Conservation (phyloP, 2,329 filamentous ascomycete genomes). For the Rutstroemia sp. region DNA sequence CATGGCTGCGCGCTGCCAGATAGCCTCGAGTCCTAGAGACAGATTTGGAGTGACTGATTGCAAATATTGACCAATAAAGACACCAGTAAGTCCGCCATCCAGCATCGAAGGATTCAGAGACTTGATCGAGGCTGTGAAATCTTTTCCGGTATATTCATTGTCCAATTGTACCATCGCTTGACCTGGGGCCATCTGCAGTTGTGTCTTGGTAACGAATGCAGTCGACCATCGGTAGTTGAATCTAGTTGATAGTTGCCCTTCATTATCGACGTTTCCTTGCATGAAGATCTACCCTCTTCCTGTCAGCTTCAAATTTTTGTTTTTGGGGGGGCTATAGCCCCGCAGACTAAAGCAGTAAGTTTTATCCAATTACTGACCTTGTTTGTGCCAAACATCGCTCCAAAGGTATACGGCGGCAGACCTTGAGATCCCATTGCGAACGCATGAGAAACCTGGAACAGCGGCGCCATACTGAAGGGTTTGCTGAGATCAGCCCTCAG, state of each 20-base stretch:
- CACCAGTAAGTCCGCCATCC: slow-evolving; percentile 87
- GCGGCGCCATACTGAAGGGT: slow-evolving; percentile 83
- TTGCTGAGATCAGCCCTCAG: slow-evolving; percentile 95
- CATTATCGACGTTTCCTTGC: slow-evolving; percentile 92
- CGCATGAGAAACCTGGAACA: slow-evolving; percentile 97
- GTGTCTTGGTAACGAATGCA: slow-evolving; percentile 76
- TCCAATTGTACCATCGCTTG: slow-evolving; percentile 86
- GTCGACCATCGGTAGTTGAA: slow-evolving; percentile 89
- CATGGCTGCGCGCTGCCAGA: slow-evolving; percentile 84
- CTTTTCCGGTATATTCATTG: slow-evolving; percentile 87
- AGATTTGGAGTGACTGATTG: slow-evolving; percentile 86
- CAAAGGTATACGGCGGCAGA: slow-evolving; percentile 90
- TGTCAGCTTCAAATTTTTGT: slow-evolving; percentile 14
- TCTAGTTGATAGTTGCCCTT: slow-evolving; percentile 76
- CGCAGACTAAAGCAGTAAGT: not conserved
- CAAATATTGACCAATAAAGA: slow-evolving; percentile 92
- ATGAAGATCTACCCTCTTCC: slow-evolving; percentile 67
- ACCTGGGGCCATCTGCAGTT: slow-evolving; percentile 75
- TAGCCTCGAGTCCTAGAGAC: slow-evolving; percentile 80
- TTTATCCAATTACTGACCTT: slow-evolving; percentile 53
- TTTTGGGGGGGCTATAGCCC: not conserved
- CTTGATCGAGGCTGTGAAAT: slow-evolving; percentile 92
- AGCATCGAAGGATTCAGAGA: slow-evolving; percentile 91
- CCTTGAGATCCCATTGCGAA: slow-evolving; percentile 88
- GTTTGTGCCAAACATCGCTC: slow-evolving; percentile 85